phyloP scores from a whole-genome alignment of 1,284 basidiomycete genomes.

The Trametes hirsuta region DNA sequence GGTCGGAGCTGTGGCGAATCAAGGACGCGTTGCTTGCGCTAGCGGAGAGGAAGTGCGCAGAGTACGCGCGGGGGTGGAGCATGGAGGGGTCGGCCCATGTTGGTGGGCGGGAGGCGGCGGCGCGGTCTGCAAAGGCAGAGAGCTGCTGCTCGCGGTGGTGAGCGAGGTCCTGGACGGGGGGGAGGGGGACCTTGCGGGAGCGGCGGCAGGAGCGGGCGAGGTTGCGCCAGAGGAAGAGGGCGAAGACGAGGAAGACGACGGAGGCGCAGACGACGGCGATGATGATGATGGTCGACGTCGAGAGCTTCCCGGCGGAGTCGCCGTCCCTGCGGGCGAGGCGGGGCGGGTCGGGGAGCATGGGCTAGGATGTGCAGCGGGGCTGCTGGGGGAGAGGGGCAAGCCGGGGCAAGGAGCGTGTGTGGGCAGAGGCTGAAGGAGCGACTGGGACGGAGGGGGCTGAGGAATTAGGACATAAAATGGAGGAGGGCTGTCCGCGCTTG shows the following conservation, averaged over 20 bases:
- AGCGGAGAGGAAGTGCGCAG: conserved; percentile 17
- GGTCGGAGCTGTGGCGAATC: conserved; percentile 26
- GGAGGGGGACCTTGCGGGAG: conserved; percentile 48
- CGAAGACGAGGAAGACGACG: conserved; percentile 43
- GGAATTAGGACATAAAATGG: conserved; percentile 19
- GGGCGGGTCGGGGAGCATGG: background rate
- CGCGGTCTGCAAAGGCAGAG: conserved; percentile 32
- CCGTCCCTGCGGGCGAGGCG: conserved; percentile 17
- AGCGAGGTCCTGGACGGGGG: conserved; percentile 62
- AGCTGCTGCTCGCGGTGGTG: conserved; percentile 55
- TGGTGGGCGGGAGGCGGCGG: conserved; percentile 19
- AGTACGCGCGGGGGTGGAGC: conserved; percentile 14
- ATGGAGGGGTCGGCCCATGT: conserved; percentile 28
- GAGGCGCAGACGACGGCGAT: conserved; percentile 46
- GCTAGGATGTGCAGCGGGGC: background rate
- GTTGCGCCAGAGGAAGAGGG: conserved; percentile 43
- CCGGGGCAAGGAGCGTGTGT: background rate
- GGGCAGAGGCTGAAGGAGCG: conserved; percentile 17
- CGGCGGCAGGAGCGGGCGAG: conserved; percentile 38
- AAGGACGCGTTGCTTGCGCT: conserved; percentile 36
- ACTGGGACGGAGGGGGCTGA: background rate
- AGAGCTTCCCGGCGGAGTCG: conserved; percentile 32
- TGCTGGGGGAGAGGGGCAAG: background rate
- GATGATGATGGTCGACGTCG: conserved; percentile 49
- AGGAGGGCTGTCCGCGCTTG: conserved; percentile 12